Evolutionary conservation across 345 rosid genomes (phyloP).

Genomic region (Geranium brycei): DNA sequence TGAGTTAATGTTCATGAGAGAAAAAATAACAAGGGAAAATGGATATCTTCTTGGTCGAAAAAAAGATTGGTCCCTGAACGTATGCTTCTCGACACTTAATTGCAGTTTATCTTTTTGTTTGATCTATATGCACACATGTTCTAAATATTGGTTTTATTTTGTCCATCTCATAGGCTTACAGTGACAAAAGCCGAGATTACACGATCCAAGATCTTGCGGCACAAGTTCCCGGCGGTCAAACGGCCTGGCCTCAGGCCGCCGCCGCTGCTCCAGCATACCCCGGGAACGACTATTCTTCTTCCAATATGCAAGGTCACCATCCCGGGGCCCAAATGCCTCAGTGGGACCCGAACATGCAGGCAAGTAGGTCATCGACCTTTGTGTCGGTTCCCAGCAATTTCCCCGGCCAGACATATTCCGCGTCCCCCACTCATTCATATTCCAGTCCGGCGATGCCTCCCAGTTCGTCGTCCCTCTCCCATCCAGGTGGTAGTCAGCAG

Average conservation of each 20-base stretch:
- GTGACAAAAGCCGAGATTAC: constrained; percentile 93
- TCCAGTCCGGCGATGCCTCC: constrained; percentile 18
- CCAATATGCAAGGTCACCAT: constrained; percentile 19
- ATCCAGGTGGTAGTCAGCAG: constrained; percentile 23
- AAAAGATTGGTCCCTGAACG: constrained; percentile 27
- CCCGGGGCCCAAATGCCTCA: constrained; percentile 30
- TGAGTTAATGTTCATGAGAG: constrained; percentile 41
- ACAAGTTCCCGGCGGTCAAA: constrained; percentile 31
- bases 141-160: constrained; percentile 2
- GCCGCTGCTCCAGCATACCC: constrained; percentile 32
- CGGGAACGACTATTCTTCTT: constrained; percentile 25
- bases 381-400: constrained; percentile 20
- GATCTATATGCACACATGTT: too few relatives aligned
- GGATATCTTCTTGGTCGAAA: constrained; percentile 26
- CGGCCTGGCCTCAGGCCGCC: constrained; percentile 56
- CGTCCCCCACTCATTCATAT: constrained; percentile 21
- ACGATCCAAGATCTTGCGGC: constrained; percentile 54
- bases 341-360: constrained; percentile 34
- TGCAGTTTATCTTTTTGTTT: constrained; percentile 1
- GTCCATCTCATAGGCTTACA: constrained; percentile 43
- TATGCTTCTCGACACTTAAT: constrained; percentile 40
- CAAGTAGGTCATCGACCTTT: constrained; percentile 17
- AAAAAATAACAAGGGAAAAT: constrained; percentile 19
- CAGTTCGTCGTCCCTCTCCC: constrained; percentile 25
- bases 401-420: constrained; percentile 23